Base-by-base conservation (phyloP, 2,329 filamentous ascomycete genomes). In the Paraphaeosphaeria sporulosa region DNA sequence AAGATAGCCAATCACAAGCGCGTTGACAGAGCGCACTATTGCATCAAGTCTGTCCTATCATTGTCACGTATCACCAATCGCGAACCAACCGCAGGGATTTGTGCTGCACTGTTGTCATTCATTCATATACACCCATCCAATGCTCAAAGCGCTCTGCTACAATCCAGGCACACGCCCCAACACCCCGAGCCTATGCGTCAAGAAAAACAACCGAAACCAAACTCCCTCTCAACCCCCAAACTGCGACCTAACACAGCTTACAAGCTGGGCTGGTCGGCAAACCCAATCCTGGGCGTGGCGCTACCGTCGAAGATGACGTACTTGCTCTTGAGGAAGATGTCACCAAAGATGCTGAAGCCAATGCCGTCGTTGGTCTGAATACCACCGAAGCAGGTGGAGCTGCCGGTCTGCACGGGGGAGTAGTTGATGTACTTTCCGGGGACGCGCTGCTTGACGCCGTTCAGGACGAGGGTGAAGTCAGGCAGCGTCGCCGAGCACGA, bases 241-340 rank as follows among this genome's bases (percentile, higher is more conserved):
- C 48, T 25, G 2, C 19, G 34, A 8, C 13, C 21, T 27, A 36
- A 10, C 12, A 17, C 23, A 46, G 30, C 42, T 60, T 66, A 72
- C 1, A 73, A 56, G 54, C 69, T 69, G 19, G 70, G 69, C 69
- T 81, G 80, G 64, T 76, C 72, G 9, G 80, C 81, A 59, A 83
- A 82, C 6, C 82, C 80, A 32, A 83, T 68, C 40, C 80, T 67
- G 17, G 81, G 79, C 3, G 72, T 70, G 43, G 67, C 67, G n/a
- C 59, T 51, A 59, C 69, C 65, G 30, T 76, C 76, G 66, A 77
- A 93, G 50, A 92, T 87, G 32, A 90, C 87, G 72, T 90, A 93
- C 64, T 91, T 82, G 57, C 86, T 86, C 86, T 95, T 95, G 66
- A 95, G 84, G 80, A 93, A 92, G 58, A 91, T 83, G 62, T 94